Evolutionary conservation across 345 rosid species (phyloP).

Genomic region (Balakata baccata): DNA sequence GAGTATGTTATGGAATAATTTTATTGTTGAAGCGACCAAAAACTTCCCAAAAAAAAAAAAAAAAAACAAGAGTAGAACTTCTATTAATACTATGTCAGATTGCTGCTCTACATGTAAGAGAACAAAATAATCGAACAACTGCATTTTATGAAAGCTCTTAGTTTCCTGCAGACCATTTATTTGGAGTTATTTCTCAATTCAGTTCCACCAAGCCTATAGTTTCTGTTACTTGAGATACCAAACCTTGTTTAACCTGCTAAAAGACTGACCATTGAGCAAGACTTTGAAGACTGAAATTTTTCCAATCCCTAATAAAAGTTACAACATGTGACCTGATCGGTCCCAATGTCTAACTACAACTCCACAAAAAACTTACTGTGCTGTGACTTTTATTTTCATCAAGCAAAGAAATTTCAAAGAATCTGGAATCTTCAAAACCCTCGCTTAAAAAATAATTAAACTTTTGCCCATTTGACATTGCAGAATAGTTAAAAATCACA

Average conservation of each 20-base stretch:
- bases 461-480: neutral
- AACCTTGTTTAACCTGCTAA: neutral
- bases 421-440: neutral
- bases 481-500: neutral
- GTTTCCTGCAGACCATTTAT: neutral
- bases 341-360: neutral
- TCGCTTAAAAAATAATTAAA: neutral
- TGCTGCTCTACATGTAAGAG: neutral
- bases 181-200: neutral
- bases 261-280: neutral
- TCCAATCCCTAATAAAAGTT: neutral
- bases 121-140: neutral
- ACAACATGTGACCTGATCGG: neutral
- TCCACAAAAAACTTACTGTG: no score
- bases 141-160: neutral
- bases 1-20: no score
- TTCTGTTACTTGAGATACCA: neutral
- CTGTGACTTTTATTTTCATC: no score
- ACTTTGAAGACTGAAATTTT: neutral
- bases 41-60: no score
- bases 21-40: no score
- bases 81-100: no score
- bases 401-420: neutral
- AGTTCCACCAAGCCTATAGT: neutral
- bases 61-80: no score